Evolutionary conservation across 2,329 filamentous ascomycete species (phyloP), one percentile per base, ranked within the genome.

Genomic region (Paecilomyces formosus): DNA sequence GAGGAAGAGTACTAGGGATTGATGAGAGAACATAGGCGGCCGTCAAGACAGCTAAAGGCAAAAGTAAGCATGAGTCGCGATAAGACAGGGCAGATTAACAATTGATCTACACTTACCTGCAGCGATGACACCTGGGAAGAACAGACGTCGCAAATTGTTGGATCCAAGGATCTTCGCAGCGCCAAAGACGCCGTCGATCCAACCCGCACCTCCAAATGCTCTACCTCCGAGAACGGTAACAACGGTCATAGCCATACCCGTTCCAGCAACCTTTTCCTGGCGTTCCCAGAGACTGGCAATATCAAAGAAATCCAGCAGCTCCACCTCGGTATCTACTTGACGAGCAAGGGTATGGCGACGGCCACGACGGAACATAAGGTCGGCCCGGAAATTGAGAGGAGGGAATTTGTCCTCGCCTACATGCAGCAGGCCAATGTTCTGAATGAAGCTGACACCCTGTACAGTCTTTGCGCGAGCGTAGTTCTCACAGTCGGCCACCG

Each of bases 251-350:
- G 93, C 94, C 88, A 99, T 92, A 63, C 94, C 89, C 2, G 92
- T 95, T 45, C 93, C 91, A 5, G 93, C 92, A 58, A 95, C 82
- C 81, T 97, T 99, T 75, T 99, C 94, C 72, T 97, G 93, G 57
- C 87, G 84, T 69, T 97, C 91, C 78, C 96, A 82, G 5, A 97
- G 77, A 11, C 86, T 89, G 18, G 86, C 82, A 73, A 92, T 81
- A 73, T 99, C 94, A 67, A 99, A 90, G 79, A 99, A 97, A 76
- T 99, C 94, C 83, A 83, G 89, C 0, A 96, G 66, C 69, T 99
- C 92, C 3, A 94, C 89, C 57, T 94, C 86, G 21, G 96, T 86
- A 61, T 97, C 86, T 15, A 97, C 87, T 69, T 96, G 88, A 63
- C 91, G 86, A 5, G 90, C 92, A 49, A 96, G 78, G 1, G 86